Conservation (phyloP, 2,329 filamentous ascomycete genomes). For the Cladobotryum mycophilum region DNA sequence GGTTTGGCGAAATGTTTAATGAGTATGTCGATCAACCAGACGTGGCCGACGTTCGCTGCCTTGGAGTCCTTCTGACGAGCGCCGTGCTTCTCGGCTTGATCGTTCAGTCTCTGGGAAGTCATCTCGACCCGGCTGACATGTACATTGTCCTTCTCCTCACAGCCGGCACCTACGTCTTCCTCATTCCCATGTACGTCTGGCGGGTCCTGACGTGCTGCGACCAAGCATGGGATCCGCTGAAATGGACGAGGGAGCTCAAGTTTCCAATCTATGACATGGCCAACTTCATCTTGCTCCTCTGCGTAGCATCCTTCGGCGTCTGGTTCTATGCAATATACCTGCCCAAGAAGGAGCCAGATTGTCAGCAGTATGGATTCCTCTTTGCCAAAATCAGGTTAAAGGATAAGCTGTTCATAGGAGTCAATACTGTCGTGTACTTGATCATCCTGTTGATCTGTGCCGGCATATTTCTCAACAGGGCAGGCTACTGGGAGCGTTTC, state of each 20-base stretch:
- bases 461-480: slow-evolving; percentile 8
- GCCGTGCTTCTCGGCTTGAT: slow-evolving; percentile 23
- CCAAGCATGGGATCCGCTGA: slow-evolving; percentile 24
- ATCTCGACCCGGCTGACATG: slow-evolving; percentile 14
- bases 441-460: slow-evolving; percentile 19
- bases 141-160: slow-evolving; percentile 13
- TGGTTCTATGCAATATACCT: slow-evolving; percentile 27
- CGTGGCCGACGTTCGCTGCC: slow-evolving; percentile 23
- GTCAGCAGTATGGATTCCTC: slow-evolving; percentile 26
- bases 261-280: slow-evolving; percentile 21
- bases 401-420: slow-evolving; percentile 21
- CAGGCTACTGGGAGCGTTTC: slow-evolving; percentile 1
- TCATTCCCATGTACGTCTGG: slow-evolving; percentile 30
- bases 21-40: slow-evolving; percentile 25
- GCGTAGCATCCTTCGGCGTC: slow-evolving; percentile 22
- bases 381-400: slow-evolving; percentile 23
- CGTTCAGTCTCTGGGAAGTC: slow-evolving; percentile 16
- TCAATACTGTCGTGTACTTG: slow-evolving; percentile 27
- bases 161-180: slow-evolving; percentile 27
- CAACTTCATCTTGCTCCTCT: slow-evolving; percentile 21
- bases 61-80: slow-evolving; percentile 27
- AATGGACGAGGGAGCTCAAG: slow-evolving; percentile 20
- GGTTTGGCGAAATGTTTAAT: slow-evolving; percentile 27
- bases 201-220: slow-evolving; percentile 25
- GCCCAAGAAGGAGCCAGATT: slow-evolving; percentile 14